Base-by-base conservation (phyloP, 2,329 filamentous ascomycete genomes). In the Seiridium unicorne region DNA sequence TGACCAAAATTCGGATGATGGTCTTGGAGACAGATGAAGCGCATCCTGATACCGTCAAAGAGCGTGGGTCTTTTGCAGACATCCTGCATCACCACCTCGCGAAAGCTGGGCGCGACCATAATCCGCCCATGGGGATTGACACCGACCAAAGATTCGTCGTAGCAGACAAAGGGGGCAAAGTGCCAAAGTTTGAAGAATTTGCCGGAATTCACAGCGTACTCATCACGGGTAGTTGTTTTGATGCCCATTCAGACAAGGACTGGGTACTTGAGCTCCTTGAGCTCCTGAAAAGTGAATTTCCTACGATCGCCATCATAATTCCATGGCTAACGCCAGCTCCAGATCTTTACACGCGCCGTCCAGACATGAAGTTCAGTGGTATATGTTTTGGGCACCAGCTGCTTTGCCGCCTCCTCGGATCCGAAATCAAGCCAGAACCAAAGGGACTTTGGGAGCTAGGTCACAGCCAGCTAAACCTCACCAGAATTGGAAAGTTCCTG, bases 321-420 rank as follows among this genome's bases (percentile, higher is more conserved):
- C 10, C 13, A 9, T 7, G 18, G 9, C 53, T 55, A 55, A 55
- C n/a, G 13, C 18, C 13, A 35, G 8, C 18, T 26, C 1, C 42
- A 79, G 79, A 81, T 38, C 65, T 86, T 3, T 87, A 82, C 83
- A 68, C 70, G 5, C 69, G 74, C 4, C 75, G 81, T 2, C 81
- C 82, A 1, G 77, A 82, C 26, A 81, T 85, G 51, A 78, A 79
- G 40, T 75, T 93, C 40, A 84, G 93, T 18, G 91, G 91, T 2
- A 85, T 93, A 8, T 95, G 91, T 73, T 93, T 93, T 71, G 91
- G 91, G 5, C 91, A 94, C 69, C 91, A 94, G 73, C 87, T 95
- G 63, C 78, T 95, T 38, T 88, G 86, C 1, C 82, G 91, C 36
- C 89, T 91, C 1, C 73, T 92, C 60, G 90, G 87, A 5, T 84